Evolutionary conservation across 306 rosid genomes (phyloP).

Genomic region (Quercus berberidifolia): DNA sequence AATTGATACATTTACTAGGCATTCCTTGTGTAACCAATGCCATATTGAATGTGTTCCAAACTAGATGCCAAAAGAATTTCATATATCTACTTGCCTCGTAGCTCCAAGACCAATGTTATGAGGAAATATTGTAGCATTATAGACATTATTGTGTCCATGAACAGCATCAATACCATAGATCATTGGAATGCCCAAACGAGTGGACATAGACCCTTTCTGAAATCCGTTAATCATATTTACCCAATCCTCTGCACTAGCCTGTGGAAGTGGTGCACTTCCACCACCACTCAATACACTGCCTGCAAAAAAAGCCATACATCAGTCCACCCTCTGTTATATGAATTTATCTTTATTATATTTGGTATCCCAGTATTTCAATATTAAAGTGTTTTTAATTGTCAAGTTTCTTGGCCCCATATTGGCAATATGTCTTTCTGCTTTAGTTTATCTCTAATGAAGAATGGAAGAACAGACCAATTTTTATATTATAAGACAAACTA

Average conservation of each 20-base stretch:
- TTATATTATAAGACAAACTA: background rate
- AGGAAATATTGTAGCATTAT: slow-evolving; percentile 91
- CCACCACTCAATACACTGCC: slow-evolving; percentile 98
- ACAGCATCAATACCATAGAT: slow-evolving; percentile 97
- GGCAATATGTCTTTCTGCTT: background rate
- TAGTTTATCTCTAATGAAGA: background rate
- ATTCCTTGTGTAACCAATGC: background rate
- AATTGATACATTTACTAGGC: background rate
- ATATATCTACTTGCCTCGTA: slow-evolving; percentile 68
- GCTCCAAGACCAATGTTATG: slow-evolving; percentile 96
- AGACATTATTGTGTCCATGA: slow-evolving; percentile 96
- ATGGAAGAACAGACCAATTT: background rate
- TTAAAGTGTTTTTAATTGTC: background rate
- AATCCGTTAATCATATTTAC: slow-evolving; percentile 77
- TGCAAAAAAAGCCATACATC: slow-evolving; percentile 30
- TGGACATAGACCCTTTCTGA: slow-evolving; percentile 76
- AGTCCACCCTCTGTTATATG: slow-evolving; percentile 1
- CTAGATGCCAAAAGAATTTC: background rate
- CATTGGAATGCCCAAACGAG: slow-evolving; percentile 93
- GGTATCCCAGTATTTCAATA: background rate
- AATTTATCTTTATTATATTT: background rate
- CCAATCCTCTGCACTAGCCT: slow-evolving; percentile 90
- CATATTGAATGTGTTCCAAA: background rate
- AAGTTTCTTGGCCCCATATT: background rate
- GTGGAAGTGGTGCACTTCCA: slow-evolving; percentile 85